These are phyloP conservation scores for Garcia nutans DNA, from an alignment of 345 rosid species.

Conservation along the genomic window DNA sequence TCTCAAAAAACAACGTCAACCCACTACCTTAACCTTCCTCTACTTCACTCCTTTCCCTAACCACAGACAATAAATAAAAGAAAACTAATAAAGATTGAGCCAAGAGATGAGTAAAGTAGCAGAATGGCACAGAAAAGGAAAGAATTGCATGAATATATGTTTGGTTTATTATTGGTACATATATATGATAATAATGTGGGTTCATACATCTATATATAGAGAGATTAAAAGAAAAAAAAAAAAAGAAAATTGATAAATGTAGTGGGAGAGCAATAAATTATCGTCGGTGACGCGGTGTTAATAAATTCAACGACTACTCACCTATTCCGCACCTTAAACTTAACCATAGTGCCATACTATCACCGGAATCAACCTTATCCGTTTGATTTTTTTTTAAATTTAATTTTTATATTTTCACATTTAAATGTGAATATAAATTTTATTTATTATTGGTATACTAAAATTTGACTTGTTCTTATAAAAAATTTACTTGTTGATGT, in stretches of 20 bases:
- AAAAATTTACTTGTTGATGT: no score
- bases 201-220: no score
- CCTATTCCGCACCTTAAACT: neutral
- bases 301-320: slow-evolving; percentile 9
- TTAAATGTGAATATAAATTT: no score
- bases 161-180: neutral
- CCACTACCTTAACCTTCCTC: neutral
- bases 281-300: slow-evolving; percentile 19
- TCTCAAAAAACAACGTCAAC: neutral
- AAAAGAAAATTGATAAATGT: neutral
- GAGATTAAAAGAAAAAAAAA: neutral
- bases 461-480: no score
- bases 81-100: no score
- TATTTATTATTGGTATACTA: no score
- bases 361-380: neutral
- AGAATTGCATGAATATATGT: neutral
- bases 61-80: no score
- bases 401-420: no score
- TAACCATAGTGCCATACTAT: neutral
- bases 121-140: neutral
- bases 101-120: no score
- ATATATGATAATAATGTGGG: neutral
- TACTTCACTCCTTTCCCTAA: no score
- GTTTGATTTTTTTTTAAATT: no score
- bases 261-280: neutral